These are phyloP conservation scores for Pichia sp. DNA, from an alignment of 1,139 yeast genomes.

Conservation along the genomic window DNA sequence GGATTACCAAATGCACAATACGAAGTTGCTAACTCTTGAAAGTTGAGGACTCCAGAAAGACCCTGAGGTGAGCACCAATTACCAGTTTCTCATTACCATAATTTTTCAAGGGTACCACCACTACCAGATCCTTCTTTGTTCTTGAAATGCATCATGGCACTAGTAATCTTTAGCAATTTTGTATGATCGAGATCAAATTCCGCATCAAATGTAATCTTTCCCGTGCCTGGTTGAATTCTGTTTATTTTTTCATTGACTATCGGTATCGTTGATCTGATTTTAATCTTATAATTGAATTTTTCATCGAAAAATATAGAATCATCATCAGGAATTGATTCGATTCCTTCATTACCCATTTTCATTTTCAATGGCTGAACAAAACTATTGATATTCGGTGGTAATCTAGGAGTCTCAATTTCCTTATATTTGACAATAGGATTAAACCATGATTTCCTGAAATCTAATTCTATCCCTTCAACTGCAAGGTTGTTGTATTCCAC, in stretches of 20 bases:
- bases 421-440: slow-evolving; percentile 18
- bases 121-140: slow-evolving; percentile 13
- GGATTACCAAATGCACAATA: no score
- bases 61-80: no score
- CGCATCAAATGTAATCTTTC: slow-evolving; percentile 22
- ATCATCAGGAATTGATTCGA: slow-evolving; percentile 19
- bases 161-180: slow-evolving; percentile 21
- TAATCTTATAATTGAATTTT: slow-evolving; percentile 23
- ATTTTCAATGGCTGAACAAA: slow-evolving; percentile 22
- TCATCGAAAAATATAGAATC: slow-evolving; percentile 15
- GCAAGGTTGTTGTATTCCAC: slow-evolving; percentile 21
- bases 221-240: slow-evolving; percentile 20
- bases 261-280: slow-evolving; percentile 21
- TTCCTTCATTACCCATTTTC: slow-evolving; percentile 14
- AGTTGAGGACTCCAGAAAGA: no score
- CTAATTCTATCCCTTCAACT: slow-evolving; percentile 23
- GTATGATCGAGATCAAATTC: slow-evolving; percentile 27
- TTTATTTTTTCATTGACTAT: slow-evolving; percentile 14
- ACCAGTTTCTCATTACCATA: no score
- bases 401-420: slow-evolving; percentile 19
- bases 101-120: slow-evolving; percentile 18
- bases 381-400: slow-evolving; percentile 21
- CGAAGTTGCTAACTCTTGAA: no score
- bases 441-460: slow-evolving; percentile 22
- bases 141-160: slow-evolving; percentile 19